Percentiles rank a stretch among this genome's conserved stretches.
These are phyloP conservation scores for Nicotiana obtusifolia DNA, from an alignment of 257 asterid genomes.

Conservation along the genomic window DNA sequence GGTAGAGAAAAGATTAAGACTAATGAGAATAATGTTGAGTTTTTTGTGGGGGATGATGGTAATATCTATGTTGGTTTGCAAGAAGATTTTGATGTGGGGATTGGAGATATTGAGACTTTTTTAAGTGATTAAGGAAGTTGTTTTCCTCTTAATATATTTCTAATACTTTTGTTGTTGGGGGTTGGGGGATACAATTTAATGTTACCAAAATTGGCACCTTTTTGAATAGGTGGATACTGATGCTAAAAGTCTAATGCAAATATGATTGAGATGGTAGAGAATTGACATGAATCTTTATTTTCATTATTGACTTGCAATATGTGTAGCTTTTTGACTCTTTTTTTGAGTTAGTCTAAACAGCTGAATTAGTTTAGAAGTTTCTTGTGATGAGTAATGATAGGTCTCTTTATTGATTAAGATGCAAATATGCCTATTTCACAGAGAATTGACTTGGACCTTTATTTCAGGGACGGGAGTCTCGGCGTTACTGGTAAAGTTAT, in stretches of 20 bases:
- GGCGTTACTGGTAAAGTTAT: no score
- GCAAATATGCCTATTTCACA: not conserved
- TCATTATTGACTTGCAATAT: not conserved
- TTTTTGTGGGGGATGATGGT: constrained; percentile 2
- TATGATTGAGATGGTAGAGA: not conserved
- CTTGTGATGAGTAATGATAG: not conserved
- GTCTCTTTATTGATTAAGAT: not conserved
- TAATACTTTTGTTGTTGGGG: not conserved
- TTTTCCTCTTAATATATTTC: not conserved
- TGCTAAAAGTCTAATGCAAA: not conserved
- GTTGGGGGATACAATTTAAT: not conserved
- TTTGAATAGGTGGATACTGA: not conserved
- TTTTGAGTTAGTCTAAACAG: not conserved
- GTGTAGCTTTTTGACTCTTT: not conserved
- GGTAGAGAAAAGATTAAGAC: not conserved
- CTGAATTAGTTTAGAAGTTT: no score
- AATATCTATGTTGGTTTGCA: constrained; percentile 26
- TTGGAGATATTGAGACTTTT: not conserved
- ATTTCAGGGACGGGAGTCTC: no score
- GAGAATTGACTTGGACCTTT: not conserved
- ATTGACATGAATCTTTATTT: not conserved
- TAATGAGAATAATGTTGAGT: constrained; percentile 12
- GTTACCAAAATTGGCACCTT: not conserved
- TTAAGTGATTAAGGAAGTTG: not conserved
- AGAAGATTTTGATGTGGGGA: not conserved